phyloP scores from a whole-genome alignment of 768 basidiomycete genomes.

The Naganishia vishniacii region DNA sequence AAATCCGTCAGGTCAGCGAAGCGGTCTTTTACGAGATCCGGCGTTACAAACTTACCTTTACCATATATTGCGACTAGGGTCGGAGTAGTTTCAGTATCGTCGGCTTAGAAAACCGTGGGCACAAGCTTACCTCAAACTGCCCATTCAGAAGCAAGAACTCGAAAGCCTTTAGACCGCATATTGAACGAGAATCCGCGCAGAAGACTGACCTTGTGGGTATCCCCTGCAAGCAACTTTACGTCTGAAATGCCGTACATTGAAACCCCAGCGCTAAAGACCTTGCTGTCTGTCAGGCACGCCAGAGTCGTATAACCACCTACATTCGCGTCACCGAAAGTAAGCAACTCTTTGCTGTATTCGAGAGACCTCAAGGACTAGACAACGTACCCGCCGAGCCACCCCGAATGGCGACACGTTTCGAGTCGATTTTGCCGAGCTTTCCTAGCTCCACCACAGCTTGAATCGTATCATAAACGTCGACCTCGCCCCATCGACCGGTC shows the following conservation, averaged over 20 bases:
- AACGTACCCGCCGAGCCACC: conserved; percentile 58
- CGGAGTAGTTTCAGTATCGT: background rate
- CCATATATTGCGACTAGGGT: conserved; percentile 28
- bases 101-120: too few species aligned
- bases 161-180: background rate
- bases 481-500: conserved; percentile 61
- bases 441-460: conserved; percentile 55
- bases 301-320: conserved; percentile 65
- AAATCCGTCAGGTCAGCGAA: conserved; percentile 49
- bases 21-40: too few species aligned
- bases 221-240: conserved; percentile 56
- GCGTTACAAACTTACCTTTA: conserved; percentile 27
- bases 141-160: background rate
- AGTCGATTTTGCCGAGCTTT: conserved; percentile 59
- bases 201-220: conserved; percentile 57
- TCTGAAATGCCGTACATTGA: conserved; percentile 68
- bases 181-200: background rate
- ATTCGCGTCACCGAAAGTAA: conserved; percentile 36
- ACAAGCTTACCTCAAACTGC: background rate
- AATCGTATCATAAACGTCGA: conserved; percentile 66
- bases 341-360: background rate
- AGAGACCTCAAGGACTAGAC: background rate
- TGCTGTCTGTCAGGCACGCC: conserved; percentile 50
- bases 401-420: conserved; percentile 61
- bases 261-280: conserved; percentile 60